Percentiles rank a stretch among this genome's conserved stretches.
These are phyloP conservation scores for Petunia secreta DNA, from an alignment of 257 asterid species.

Conservation along the genomic window DNA sequence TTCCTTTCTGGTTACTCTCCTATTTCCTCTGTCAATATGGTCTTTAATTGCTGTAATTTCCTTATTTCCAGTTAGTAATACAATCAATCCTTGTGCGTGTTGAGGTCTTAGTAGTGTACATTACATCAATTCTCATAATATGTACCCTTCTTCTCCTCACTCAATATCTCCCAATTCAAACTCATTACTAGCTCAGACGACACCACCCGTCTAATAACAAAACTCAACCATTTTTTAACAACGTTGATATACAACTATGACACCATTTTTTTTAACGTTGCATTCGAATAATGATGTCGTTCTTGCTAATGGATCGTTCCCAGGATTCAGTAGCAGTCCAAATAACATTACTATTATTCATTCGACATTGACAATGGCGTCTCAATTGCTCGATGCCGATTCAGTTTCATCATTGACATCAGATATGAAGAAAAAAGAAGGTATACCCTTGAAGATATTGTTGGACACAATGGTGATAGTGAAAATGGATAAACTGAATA, in stretches of 20 bases:
- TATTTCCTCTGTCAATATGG: no score
- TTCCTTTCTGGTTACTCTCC: no score
- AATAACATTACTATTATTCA: conserved; percentile 51
- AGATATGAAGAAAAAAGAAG: conserved; percentile 67
- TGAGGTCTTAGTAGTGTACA: no score
- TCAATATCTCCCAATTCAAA: conserved; percentile 69
- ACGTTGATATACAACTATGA: conserved; percentile 52
- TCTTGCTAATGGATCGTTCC: conserved; percentile 55
- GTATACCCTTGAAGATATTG: conserved; percentile 60
- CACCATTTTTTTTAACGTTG: conserved; percentile 46
- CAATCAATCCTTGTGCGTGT: no score
- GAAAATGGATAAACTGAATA: conserved; percentile 65
- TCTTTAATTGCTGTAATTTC: no score
- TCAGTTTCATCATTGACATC: conserved; percentile 47
- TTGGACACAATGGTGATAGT: conserved; percentile 69
- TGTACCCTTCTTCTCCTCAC: conserved; percentile 53
- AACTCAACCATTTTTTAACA: no score
- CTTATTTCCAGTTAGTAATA: no score
- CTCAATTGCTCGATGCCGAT: conserved; percentile 57
- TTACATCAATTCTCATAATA: no score
- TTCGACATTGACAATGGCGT: conserved; percentile 39
- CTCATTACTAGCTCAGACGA: conserved; percentile 71
- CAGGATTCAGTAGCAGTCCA: conserved; percentile 53
- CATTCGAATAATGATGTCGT: conserved; percentile 32
- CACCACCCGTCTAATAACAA: conserved; percentile 63